Base-by-base conservation (phyloP, 2,329 filamentous ascomycete genomes). In the Rutstroemia sp. region DNA sequence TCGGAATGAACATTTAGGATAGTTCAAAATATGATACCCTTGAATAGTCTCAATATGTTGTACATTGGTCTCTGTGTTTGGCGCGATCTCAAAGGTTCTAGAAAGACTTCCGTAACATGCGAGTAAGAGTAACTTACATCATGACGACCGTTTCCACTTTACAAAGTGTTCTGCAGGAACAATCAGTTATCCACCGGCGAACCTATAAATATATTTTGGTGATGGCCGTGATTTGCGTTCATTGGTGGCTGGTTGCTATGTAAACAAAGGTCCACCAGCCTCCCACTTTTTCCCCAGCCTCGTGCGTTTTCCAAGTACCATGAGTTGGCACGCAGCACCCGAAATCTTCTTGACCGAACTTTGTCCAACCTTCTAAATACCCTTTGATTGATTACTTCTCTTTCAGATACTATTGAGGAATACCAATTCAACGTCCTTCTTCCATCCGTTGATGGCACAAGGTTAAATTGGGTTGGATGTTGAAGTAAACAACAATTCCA, bases 211-310 rank as follows among this genome's bases (percentile, higher is more conserved):
- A 34, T 12, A 34, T 34, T 34, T 10, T 34, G 30, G 30, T 34
- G 30, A 34, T 34, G 30, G 30, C 30, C 30, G 4, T 34, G 30
- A 19, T 19, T 12, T 2, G 30, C 30, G 30, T 34, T 34, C 10
- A 34, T 34, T 34, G 30, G 30, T 34, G 9, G 30, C 12, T 34
- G 30, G 54, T 57, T 57, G 54, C 54, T 42, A 14, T 40, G 39
- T 53, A 53, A 57, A 57, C 40, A 40, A 46, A 46, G 3, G 9
- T 27, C 25, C 52, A 42, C 52, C 52, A 54, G 17, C 42, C 54
- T 56, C 54, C 49, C 54, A 16, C 49, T 46, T 51, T 51, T 52
- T 40, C 48, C 54, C 54, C 54, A 56, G 42, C 54, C 54, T 56
- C 54, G 40, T 47, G 23, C 25, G 36, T 57, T 48, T 57, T 47